These are phyloP conservation scores for Mitragyna speciosa DNA, from an alignment of 257 asterid genomes.

Conservation along the genomic window DNA sequence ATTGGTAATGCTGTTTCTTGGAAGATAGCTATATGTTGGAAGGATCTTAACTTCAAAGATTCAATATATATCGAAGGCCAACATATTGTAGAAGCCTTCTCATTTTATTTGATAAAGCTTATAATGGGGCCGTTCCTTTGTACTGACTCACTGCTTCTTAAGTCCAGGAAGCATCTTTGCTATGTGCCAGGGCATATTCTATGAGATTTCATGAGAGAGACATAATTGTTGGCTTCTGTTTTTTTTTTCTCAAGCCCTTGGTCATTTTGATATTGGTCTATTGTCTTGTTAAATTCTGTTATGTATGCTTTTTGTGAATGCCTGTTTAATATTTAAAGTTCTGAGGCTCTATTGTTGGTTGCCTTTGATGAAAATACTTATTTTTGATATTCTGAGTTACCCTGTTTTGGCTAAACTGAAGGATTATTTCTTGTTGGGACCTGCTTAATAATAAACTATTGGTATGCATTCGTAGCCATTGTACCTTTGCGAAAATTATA, in stretches of 20 bases:
- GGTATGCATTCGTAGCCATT: background rate
- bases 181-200: too few species aligned
- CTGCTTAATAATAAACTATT: background rate
- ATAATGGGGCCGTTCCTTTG: background rate
- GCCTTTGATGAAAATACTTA: too few species aligned
- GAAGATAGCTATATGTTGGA: background rate
- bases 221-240: background rate
- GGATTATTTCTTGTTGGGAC: background rate
- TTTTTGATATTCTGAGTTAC: too few species aligned
- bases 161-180: too few species aligned
- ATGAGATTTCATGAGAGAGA: background rate
- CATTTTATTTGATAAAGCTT: background rate
- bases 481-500: background rate
- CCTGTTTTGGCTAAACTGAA: background rate
- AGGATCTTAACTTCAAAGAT: background rate
- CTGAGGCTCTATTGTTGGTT: background rate
- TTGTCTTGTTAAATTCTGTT: background rate
- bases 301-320: background rate
- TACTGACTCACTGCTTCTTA: background rate
- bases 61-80: background rate
- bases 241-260: background rate
- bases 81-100: background rate
- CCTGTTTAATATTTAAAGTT: background rate
- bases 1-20: background rate
- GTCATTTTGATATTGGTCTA: background rate